Conservation (phyloP, 306 rosid genomes). For the Quercus glauca region DNA sequence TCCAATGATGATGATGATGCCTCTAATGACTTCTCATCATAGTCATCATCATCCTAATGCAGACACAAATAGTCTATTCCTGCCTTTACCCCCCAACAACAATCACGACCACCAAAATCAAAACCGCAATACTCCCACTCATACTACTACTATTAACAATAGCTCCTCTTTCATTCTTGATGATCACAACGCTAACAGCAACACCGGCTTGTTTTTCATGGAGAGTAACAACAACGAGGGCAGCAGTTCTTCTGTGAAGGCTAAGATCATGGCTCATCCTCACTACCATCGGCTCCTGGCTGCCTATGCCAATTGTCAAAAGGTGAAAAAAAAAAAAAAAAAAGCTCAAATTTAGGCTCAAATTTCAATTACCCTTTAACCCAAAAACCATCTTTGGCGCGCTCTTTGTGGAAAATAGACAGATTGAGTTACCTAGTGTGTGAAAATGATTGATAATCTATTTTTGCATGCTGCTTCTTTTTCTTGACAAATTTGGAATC, state of each 20-base stretch:
- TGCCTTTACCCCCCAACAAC: slow-evolving; percentile 31
- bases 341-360: slow-evolving; percentile 3
- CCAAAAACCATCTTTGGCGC: not conserved
- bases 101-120: slow-evolving; percentile 21
- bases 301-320: slow-evolving; percentile 88
- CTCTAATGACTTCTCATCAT: slow-evolving; percentile 57
- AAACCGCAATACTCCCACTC: slow-evolving; percentile 24
- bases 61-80: slow-evolving; percentile 43
- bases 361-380: slow-evolving; percentile 11
- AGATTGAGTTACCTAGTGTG: not conserved
- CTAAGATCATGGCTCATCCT: slow-evolving; percentile 97
- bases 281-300: slow-evolving; percentile 90
- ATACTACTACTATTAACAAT: not conserved
- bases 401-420: not conserved
- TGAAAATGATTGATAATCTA: slow-evolving; percentile 20
- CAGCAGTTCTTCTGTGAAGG: slow-evolving; percentile 50
- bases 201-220: slow-evolving; percentile 62
- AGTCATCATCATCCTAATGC: slow-evolving; percentile 34
- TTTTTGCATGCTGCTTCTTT: slow-evolving; percentile 13
- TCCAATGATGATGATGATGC: slow-evolving; percentile 77
- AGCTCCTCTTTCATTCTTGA: slow-evolving; percentile 38
- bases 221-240: slow-evolving; percentile 27
- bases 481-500: slow-evolving; percentile 38
- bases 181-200: slow-evolving; percentile 13
- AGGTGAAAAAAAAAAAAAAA: slow-evolving; percentile 44